Base-by-base conservation (phyloP, 768 basidiomycete genomes). In the Kwoniella dejecticola region DNA sequence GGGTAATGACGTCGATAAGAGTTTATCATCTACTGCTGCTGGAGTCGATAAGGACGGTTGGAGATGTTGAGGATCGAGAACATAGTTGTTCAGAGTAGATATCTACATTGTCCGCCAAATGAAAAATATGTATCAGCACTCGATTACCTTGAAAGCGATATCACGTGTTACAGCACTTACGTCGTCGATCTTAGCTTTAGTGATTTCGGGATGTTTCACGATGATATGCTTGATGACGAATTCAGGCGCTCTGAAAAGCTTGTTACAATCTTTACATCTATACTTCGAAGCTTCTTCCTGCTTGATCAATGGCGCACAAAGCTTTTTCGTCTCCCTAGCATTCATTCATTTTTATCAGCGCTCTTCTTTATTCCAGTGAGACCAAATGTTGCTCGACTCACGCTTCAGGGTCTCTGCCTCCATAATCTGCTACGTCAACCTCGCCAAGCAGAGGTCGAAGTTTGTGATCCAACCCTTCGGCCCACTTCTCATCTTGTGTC, bases 141-240 rank as follows among this genome's bases (percentile, higher is more conserved):
- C 52, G 36, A 49, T 38, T 27, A n/a, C n/a, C 15, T 36, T 15
- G 33, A 7, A 7, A 36, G 33, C 15, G 33, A 36, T 36, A 36
- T 15, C 7, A 36, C 15, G 7, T 36, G 33, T 7, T 36, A 15
- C 7, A 7, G 15, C 7, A 72, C 83, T 80, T 77, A 96, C 95
- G 72, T 94, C 89, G 41, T 93, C 91, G 17, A 97, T 85, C 52
- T 83, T 81, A 11, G 71, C 60, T 68, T 88, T 89, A 60, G 94
- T 85, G 15, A 91, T 81, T 62, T 96, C 90, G 11, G 88, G 82
- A 76, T 99, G 96, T 78, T 98, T 98, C 77, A 94, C 91, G 12
- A 88, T 85, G 63, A 99, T 88, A 77, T 99, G 96, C 83, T 98
- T 98, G 81, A 95, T 91, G 48, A 98, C 90, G 80, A 97, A 99